Evolutionary conservation across 805 yeast species (phyloP), one percentile per base, ranked within the genome.

Genomic region (Candida glaebosa): DNA sequence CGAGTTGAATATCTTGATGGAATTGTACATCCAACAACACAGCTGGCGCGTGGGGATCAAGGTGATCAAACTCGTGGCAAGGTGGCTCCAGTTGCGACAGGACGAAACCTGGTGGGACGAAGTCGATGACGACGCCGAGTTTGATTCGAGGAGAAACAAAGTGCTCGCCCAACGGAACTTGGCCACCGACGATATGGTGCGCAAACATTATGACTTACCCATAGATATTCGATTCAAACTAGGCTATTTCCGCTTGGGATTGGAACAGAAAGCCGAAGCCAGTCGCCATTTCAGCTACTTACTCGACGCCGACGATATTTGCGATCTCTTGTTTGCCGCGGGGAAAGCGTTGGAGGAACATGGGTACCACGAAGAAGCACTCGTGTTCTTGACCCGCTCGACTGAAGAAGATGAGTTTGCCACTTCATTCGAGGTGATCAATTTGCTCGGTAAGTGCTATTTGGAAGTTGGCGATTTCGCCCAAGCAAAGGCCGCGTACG

Each of bases 211-310:
- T 49, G 60, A 72, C 6, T 61, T 93, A 16, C 98, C 98, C 1
- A 80, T 90, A 36, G 98, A 91, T 65, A 86, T 93, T 18, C 65
- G 98, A 41, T 82, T 81, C 22, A 87, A 93, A 59, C 58, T 93
- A 18, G 95, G 96, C 0, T 60, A 81, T 8, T 71, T 87, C 37
- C 73, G 99, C 44, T 63, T 93, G 24, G 79, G 81, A 41, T 63
- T 79, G 28, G 81, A 79, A 39, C 72, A 82, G 34, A 67, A 72
- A 19, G 75, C 74, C 1, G 96, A 90, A 50, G 96, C 96, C 0
- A 55, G 82, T 43, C 62, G 60, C 6, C 97, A 91, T 57, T 84
- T 86, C 51, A 67, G 66, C 30, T 75, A 75, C 45, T 63, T 90
- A 9, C 60, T 79, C 34, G 73, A 73, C 30, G 80, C 78, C 33